These are phyloP conservation scores for Talaromyces proteolyticus DNA, from an alignment of 495 filamentous ascomycete genomes.

Conservation along the genomic window DNA sequence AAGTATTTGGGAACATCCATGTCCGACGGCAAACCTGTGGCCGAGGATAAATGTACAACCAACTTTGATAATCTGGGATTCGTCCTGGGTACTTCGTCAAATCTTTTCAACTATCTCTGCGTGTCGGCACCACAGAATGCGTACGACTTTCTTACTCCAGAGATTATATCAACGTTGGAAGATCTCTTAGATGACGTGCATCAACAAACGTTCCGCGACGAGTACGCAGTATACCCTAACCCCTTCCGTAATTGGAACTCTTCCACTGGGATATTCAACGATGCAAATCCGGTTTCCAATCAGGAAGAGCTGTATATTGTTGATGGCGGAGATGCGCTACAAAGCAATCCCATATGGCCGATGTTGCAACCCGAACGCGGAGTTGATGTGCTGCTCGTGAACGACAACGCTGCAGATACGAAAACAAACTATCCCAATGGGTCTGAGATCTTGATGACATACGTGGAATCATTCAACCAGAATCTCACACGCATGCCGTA, in stretches of 20 bases:
- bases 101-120: background rate
- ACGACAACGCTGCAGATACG: conserved; percentile 40
- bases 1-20: conserved; percentile 34
- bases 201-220: conserved; percentile 14
- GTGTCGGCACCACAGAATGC: background rate
- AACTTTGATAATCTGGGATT: background rate
- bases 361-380: conserved; percentile 31
- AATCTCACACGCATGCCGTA: conserved; percentile 29
- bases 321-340: conserved; percentile 35
- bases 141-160: background rate
- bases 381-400: conserved; percentile 37
- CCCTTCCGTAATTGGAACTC: conserved; percentile 33
- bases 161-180: background rate
- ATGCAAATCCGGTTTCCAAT: conserved; percentile 11
- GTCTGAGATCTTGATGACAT: conserved; percentile 30
- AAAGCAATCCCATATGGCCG: conserved; percentile 43
- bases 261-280: conserved; percentile 7
- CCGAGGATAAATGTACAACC: background rate
- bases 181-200: conserved; percentile 2
- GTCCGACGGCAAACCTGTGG: conserved; percentile 11
- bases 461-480: conserved; percentile 22
- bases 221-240: conserved; percentile 33
- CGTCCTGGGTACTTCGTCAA: background rate
- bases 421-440: conserved; percentile 35
- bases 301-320: conserved; percentile 26